Base-by-base conservation (phyloP, 2,329 filamentous ascomycete species). In the Ilyonectria robusta region DNA sequence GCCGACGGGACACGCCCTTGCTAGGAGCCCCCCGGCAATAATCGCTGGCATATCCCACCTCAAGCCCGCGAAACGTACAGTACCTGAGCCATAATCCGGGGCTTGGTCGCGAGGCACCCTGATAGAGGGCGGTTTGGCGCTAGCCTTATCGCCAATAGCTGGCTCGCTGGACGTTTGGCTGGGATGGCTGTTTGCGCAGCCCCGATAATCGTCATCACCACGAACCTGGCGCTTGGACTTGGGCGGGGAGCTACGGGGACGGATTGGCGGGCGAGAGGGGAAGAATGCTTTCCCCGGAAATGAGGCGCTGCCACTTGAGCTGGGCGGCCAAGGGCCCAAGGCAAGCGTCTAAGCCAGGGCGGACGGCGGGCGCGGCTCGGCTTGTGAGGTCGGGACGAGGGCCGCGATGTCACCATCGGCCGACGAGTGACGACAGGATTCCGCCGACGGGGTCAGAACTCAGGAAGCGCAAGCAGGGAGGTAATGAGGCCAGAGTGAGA, bases 351-450 rank as follows among this genome's bases (percentile, higher is more conserved):
- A 50, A 50, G 26, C 3, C 23, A 51, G 48, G 29, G 29, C 23
- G 17, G 46, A 11, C 11, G 46, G 46, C 46, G 33, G 31, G 31
- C 17, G 23, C 31, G 13, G 50, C 40, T 35, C 48, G 59, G 47
- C 23, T 42, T 19, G 21, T 23, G 44, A 42, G 53, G 23, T 54
- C 46, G 50, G 60, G 53, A 44, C 42, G 55, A 55, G 55, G 50
- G 23, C 42, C 59, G 53, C 62, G 42, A 74, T 68, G 66, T 59
- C 59, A 66, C 51, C 67, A 67, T 58, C 62, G 65, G 65, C 65
- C 65, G 47, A 62, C 55, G 59, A 60, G 61, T 71, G 65, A 73
- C 66, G 63, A 66, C 65, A 67, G 63, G 31, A 51, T 42, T 46
- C 33, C 11, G 35, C 47, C 35, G 33, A 63, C 35, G 47, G 46